A percentile compares a stretch with the other conserved stretches of the same genome.
Conservation (phyloP, 345 rosid genomes). For the Brassica juncea region DNA sequence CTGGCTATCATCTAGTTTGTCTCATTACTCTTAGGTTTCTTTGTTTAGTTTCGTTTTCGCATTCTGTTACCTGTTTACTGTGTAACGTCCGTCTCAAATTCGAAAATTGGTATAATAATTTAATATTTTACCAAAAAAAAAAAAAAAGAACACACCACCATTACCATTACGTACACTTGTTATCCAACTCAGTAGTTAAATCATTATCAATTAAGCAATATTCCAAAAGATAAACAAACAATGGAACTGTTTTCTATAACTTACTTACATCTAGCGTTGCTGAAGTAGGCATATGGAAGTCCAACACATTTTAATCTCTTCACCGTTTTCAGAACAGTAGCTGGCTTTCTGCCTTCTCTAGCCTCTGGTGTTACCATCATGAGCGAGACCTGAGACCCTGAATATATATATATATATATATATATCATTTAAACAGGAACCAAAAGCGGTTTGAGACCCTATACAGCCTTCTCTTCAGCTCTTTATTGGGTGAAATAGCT, state of each 20-base stretch:
- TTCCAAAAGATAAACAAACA: not conserved
- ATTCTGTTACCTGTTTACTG: no score
- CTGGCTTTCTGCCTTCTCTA: slow-evolving; percentile 42
- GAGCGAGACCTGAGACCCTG: slow-evolving; percentile 46
- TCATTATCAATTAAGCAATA: no score
- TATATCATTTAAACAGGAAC: slow-evolving; percentile 58
- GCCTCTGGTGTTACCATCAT: slow-evolving; percentile 47
- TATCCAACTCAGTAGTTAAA: not conserved
- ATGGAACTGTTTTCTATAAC: not conserved
- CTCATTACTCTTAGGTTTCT: no score
- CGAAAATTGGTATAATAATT: no score
- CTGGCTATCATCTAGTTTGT: no score
- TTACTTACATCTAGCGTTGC: slow-evolving; percentile 66
- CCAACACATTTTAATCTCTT: slow-evolving; percentile 42
- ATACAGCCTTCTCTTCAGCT: slow-evolving; percentile 73
- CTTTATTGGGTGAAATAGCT: slow-evolving; percentile 39
- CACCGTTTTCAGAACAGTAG: slow-evolving; percentile 40
- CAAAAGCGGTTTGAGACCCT: slow-evolving; percentile 62
- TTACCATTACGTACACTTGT: slow-evolving; percentile 5
- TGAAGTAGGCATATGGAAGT: slow-evolving; percentile 78
- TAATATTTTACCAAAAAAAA: no score
- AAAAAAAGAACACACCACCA: not conserved
- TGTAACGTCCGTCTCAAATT: no score
- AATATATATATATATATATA: slow-evolving; percentile 50
- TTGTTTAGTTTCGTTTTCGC: no score